A percentile compares a stretch with the other conserved stretches of the same genome.
Evolutionary conservation across 2,329 filamentous ascomycete genomes (phyloP).

Genomic region (Cadophora gregata): DNA sequence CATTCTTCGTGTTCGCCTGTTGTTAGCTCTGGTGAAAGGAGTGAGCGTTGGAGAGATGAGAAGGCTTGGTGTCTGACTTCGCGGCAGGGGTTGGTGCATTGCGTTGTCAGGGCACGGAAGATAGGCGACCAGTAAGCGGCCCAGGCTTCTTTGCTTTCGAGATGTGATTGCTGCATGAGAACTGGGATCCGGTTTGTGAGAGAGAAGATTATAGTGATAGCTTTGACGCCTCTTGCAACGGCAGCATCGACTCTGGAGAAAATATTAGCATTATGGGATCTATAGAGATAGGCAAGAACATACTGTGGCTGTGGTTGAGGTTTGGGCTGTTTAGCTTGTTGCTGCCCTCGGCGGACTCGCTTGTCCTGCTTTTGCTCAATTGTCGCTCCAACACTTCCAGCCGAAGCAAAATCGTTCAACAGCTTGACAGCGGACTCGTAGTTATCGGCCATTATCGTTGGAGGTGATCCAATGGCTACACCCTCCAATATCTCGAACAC

Average conservation of each 20-base stretch:
- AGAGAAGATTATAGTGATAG: constrained; percentile 80
- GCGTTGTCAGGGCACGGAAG: constrained; percentile 83
- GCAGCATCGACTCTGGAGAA: constrained; percentile 67
- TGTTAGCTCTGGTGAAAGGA: constrained; percentile 84
- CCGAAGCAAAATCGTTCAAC: constrained; percentile 87
- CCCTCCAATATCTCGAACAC: constrained; percentile 89
- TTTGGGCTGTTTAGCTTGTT: constrained; percentile 53
- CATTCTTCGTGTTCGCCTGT: constrained; percentile 87
- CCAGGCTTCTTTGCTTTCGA: constrained; percentile 92
- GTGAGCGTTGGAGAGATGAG: constrained; percentile 80
- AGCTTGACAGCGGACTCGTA: constrained; percentile 87
- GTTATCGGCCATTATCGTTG: constrained; percentile 91
- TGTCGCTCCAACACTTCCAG: constrained; percentile 73
- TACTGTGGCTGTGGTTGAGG: constrained; percentile 59
- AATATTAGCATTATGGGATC: constrained; percentile 29
- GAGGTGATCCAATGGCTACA: constrained; percentile 72
- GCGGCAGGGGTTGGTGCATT: constrained; percentile 93
- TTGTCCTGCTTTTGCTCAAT: constrained; percentile 73
- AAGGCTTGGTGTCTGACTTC: constrained; percentile 92
- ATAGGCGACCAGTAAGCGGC: constrained; percentile 97
- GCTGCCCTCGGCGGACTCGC: constrained; percentile 47
- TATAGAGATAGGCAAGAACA: constrained; percentile 35
- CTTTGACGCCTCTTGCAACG: constrained; percentile 78
- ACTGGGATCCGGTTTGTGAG: constrained; percentile 82
- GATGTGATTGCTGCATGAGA: constrained; percentile 90